Evolutionary conservation across 805 yeast species (phyloP).

Genomic region (Lachancea thermotolerans): DNA sequence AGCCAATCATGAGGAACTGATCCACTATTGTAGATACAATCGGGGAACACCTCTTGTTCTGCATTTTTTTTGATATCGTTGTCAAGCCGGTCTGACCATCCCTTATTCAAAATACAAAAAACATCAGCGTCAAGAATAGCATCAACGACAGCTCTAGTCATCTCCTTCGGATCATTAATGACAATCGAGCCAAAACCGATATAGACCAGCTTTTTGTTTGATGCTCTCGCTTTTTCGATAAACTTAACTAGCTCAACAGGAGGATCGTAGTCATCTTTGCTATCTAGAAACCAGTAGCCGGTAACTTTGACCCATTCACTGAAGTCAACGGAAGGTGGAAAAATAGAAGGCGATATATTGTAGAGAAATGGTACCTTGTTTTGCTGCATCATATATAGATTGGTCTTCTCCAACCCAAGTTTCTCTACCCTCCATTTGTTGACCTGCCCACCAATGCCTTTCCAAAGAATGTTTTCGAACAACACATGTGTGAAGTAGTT

Average conservation of each 20-base stretch:
- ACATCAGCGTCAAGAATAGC: constrained; percentile 80
- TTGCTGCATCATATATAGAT: constrained; percentile 64
- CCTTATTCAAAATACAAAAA: constrained; percentile 80
- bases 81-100: constrained; percentile 80
- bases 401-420: constrained; percentile 61
- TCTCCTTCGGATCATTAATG: constrained; percentile 69
- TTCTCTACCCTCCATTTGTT: constrained; percentile 78
- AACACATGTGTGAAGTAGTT: constrained; percentile 88
- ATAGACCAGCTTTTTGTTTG: constrained; percentile 68
- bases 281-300: constrained; percentile 91
- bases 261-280: constrained; percentile 51
- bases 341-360: constrained; percentile 78
- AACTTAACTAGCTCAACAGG: constrained; percentile 52
- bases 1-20: constrained; percentile 91
- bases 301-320: constrained; percentile 94
- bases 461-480: constrained; percentile 91
- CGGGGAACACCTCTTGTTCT: constrained; percentile 48
- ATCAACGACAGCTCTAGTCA: constrained; percentile 70
- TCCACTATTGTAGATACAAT: constrained; percentile 62
- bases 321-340: constrained; percentile 90
- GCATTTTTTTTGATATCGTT: constrained; percentile 32
- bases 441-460: constrained; percentile 79
- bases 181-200: constrained; percentile 96
- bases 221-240: constrained; percentile 51
- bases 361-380: constrained; percentile 80